Evolutionary conservation across 331 rosid species (phyloP).

Genomic region (Dryas integrifolia): DNA sequence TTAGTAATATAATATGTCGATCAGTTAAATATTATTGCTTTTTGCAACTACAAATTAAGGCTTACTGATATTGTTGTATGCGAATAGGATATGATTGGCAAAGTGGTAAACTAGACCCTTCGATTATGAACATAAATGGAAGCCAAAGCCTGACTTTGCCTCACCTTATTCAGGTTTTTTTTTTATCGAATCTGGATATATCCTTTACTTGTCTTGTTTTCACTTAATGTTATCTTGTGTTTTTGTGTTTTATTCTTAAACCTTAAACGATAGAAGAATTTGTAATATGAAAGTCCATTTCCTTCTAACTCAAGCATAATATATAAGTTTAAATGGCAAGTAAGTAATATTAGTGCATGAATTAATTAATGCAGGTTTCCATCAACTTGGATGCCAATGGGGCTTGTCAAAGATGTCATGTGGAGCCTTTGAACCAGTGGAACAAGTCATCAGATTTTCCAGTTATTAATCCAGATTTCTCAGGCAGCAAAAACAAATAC

Average conservation of each 20-base stretch:
- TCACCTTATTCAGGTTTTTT: constrained; percentile 62
- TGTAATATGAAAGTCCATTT: too few relatives aligned
- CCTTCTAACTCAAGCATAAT: too few relatives aligned
- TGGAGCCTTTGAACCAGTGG: constrained; percentile 53
- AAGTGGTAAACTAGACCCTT: constrained; percentile 69
- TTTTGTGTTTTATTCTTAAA: too few relatives aligned
- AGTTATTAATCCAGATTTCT: constrained; percentile 53
- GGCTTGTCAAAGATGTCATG: constrained; percentile 43
- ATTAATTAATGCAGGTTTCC: constrained; percentile 41
- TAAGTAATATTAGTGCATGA: too few relatives aligned
- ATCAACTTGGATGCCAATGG: constrained; percentile 51
- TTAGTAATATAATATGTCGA: too few relatives aligned
- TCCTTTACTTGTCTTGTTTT: too few relatives aligned
- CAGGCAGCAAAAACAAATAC: constrained; percentile 58
- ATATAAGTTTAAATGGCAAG: too few relatives aligned
- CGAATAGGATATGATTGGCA: constrained; percentile 79
- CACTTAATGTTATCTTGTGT: too few relatives aligned
- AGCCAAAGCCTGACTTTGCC: constrained; percentile 52
- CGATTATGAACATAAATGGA: constrained; percentile 60
- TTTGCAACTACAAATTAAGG: too few relatives aligned
- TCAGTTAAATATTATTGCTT: too few relatives aligned
- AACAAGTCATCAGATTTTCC: constrained; percentile 75
- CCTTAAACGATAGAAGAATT: too few relatives aligned
- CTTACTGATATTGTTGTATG: not conserved
- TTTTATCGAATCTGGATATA: not conserved